Evolutionary conservation across 352 stramenopile genomes (phyloP).

Genomic region (Pythium periplocum): DNA sequence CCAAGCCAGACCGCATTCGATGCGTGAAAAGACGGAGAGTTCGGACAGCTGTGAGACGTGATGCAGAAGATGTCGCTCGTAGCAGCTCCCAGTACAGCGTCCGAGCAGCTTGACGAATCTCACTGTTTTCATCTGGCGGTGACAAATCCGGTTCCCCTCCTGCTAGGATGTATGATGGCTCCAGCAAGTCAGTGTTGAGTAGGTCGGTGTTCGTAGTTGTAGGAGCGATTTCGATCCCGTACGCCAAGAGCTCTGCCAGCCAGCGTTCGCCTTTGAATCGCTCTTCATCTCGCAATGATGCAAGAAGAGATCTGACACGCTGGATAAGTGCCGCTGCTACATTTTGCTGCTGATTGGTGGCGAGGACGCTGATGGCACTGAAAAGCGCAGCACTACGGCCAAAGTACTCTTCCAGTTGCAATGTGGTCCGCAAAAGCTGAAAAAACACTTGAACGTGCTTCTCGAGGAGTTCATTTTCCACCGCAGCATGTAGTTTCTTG

Average conservation of each 20-base stretch:
- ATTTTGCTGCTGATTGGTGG: conserved; percentile 12
- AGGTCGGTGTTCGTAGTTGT: too few relatives aligned
- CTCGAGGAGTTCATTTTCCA: conserved; percentile 22
- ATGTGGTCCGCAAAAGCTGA: conserved; percentile 20
- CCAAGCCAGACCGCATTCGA: too few relatives aligned
- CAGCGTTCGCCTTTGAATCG: conserved; percentile 41
- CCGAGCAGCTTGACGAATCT: conserved; percentile 33
- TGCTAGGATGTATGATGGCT: too few relatives aligned
- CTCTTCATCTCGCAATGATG: conserved; percentile 24
- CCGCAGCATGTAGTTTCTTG: conserved; percentile 18
- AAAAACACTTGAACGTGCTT: conserved; percentile 34
- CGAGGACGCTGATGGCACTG: conserved; percentile 20
- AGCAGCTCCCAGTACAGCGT: conserved; percentile 36
- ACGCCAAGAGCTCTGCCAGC: conserved; percentile 39
- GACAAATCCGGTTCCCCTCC: too few relatives aligned
- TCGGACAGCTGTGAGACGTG: conserved; percentile 24
- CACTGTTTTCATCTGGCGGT: conserved; percentile 19
- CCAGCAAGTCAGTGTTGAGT: too few relatives aligned
- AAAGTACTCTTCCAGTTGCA: conserved; percentile 39
- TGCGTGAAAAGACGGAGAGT: conserved; percentile 27
- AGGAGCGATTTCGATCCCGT: neutral
- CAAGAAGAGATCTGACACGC: conserved; percentile 26
- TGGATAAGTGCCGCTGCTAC: conserved; percentile 21
- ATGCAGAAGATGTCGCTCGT: conserved; percentile 4
- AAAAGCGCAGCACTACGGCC: conserved; percentile 25